These are phyloP conservation scores for Picea glauca DNA, from an alignment of 75 land plant genomes.

Conservation along the genomic window DNA sequence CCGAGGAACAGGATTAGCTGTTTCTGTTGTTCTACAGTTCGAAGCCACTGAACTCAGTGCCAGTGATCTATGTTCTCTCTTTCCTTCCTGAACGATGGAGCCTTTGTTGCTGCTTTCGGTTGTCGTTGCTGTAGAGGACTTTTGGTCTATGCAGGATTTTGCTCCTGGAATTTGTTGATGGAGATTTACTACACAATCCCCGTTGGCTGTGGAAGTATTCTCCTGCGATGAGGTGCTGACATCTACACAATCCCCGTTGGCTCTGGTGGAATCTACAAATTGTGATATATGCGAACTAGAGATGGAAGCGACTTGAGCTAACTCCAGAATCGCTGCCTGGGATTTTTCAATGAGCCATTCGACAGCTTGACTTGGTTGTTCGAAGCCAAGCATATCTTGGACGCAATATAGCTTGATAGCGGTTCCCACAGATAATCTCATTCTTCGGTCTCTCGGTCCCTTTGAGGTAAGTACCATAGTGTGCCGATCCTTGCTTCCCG, in stretches of 20 bases:
- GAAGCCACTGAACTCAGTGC: background rate
- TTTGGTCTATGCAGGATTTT: no score
- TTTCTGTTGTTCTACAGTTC: background rate
- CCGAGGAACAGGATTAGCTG: conserved; percentile 9
- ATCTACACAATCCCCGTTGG: no score
- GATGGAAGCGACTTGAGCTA: background rate
- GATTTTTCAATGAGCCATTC: conserved; percentile 27
- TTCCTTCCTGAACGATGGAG: background rate
- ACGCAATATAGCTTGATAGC: conserved; percentile 22
- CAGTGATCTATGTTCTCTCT: background rate
- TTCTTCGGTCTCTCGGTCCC: conserved; percentile 34
- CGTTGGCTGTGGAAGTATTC: no score
- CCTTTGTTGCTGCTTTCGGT: background rate
- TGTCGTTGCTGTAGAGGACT: background rate
- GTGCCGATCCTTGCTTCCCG: conserved; percentile 25
- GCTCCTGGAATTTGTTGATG: no score
- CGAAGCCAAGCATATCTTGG: conserved; percentile 26
- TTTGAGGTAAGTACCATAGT: conserved; percentile 28
- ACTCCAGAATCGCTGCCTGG: conserved; percentile 16
- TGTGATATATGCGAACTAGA: no score
- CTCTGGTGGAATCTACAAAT: no score
- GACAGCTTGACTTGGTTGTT: conserved; percentile 31
- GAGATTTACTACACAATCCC: no score
- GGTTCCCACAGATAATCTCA: conserved; percentile 30
- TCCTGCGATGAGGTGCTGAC: no score